Conservation (phyloP, 257 asterid species). For the Salvia hispanica region DNA sequence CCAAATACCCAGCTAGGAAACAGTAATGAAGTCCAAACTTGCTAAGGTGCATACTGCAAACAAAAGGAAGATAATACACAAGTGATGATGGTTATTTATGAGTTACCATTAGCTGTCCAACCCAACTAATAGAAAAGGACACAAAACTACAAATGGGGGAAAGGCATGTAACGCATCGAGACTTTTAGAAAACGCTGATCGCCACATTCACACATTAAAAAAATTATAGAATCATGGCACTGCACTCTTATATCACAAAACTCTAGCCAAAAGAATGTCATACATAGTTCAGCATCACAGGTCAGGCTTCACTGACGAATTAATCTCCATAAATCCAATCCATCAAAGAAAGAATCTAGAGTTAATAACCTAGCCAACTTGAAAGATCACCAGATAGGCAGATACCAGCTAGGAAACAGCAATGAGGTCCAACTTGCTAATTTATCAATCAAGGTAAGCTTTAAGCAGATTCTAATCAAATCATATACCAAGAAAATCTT, state of each 20-base stretch:
- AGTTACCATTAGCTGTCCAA: slow-evolving; percentile 2
- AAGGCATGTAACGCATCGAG: not conserved
- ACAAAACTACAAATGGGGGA: not conserved
- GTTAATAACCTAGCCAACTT: not conserved
- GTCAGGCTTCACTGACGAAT: not conserved
- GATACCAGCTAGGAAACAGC: not conserved
- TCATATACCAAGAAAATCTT: not conserved
- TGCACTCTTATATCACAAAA: not conserved
- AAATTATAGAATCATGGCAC: not conserved
- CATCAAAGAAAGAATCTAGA: not conserved
- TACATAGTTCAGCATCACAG: not conserved
- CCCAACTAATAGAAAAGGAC: not conserved
- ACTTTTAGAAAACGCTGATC: not conserved
- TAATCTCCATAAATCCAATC: slow-evolving; percentile 16
- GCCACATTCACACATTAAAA: not conserved
- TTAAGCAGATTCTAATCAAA: slow-evolving; percentile 2
- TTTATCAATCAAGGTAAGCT: not conserved
- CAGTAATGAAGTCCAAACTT: not conserved
- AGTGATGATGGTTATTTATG: not conserved
- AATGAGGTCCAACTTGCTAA: not conserved
- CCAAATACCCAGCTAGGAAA: not conserved
- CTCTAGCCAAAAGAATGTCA: not conserved
- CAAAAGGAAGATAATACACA: not conserved
- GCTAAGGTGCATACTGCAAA: not conserved
- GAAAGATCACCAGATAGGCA: not conserved